Percentiles rank a stretch among this genome's conserved stretches.
Conservation (phyloP, 2,329 filamentous ascomycete species). For the Leptographium wingfieldii region DNA sequence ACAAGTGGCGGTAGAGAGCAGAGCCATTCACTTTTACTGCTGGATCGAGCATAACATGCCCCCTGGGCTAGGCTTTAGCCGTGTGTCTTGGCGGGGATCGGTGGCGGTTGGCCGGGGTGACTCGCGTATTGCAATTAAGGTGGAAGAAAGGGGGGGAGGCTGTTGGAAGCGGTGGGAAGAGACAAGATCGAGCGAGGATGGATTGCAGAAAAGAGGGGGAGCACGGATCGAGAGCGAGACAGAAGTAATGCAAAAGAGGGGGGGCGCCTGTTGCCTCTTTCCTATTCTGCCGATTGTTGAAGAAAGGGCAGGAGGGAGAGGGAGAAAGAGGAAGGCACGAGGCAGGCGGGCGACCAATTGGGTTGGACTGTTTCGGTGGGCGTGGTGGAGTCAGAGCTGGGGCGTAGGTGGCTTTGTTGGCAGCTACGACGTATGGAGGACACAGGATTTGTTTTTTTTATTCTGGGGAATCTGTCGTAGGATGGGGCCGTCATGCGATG, state of each 20-base stretch:
- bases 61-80: not conserved
- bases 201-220: not conserved
- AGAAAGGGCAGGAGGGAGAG: not conserved
- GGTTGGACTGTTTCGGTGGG: not conserved
- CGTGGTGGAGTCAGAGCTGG: not conserved
- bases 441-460: not conserved
- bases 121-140: not conserved
- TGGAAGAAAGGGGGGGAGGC: not conserved
- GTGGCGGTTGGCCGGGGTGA: not conserved
- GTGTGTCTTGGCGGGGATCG: not conserved
- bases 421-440: not conserved
- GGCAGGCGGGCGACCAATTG: not conserved
- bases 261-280: not conserved
- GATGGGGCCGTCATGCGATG: not conserved
- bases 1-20: not conserved
- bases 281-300: not conserved
- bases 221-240: not conserved
- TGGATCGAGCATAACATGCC: not conserved
- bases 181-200: not conserved
- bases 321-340: not conserved
- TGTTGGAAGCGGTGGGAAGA: not conserved
- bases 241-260: not conserved
- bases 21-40: not conserved
- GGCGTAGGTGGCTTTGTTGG: slow-evolving; percentile 3
- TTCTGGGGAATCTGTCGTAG: not conserved